These are phyloP conservation scores for Asterophora parasitica DNA, from an alignment of 768 basidiomycete species.

Conservation along the genomic window DNA sequence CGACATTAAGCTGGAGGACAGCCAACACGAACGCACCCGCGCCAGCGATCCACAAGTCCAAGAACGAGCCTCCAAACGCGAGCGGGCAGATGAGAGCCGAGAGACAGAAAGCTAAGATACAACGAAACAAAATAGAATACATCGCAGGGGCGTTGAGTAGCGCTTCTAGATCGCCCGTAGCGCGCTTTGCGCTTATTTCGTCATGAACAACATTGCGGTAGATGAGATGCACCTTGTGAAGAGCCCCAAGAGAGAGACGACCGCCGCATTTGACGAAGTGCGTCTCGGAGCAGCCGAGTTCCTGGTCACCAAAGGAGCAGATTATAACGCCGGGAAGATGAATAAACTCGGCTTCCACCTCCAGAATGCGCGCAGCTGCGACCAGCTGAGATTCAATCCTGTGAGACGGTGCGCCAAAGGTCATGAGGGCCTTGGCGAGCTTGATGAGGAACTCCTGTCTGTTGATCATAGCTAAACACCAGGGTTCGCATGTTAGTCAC, in stretches of 20 bases:
- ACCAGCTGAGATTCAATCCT: constrained; percentile 90
- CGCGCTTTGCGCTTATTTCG: constrained; percentile 79
- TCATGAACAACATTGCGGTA: constrained; percentile 91
- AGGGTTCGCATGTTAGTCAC: constrained; percentile 8
- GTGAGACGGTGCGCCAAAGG: constrained; percentile 89
- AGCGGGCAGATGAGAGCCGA: constrained; percentile 79
- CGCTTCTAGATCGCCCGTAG: constrained; percentile 55
- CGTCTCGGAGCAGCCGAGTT: constrained; percentile 85
- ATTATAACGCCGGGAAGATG: constrained; percentile 80
- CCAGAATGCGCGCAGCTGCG: constrained; percentile 83
- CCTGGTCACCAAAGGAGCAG: constrained; percentile 84
- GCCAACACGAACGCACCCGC: constrained; percentile 61
- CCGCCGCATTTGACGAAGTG: constrained; percentile 81
- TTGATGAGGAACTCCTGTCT: constrained; percentile 85
- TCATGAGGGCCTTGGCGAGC: constrained; percentile 84
- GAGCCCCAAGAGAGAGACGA: constrained; percentile 73
- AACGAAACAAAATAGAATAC: constrained; percentile 59
- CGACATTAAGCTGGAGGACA: constrained; percentile 68
- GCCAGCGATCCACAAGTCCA: constrained; percentile 85
- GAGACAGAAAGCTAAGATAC: constrained; percentile 62
- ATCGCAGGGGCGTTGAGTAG: constrained; percentile 62
- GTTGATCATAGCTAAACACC: constrained; percentile 57
- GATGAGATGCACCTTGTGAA: constrained; percentile 79
- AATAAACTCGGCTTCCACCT: constrained; percentile 89
- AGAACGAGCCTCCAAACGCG: constrained; percentile 77